Evolutionary conservation across 371 early-diverging fungal species (phyloP).

Genomic region (Apophysomyces variabilis): DNA sequence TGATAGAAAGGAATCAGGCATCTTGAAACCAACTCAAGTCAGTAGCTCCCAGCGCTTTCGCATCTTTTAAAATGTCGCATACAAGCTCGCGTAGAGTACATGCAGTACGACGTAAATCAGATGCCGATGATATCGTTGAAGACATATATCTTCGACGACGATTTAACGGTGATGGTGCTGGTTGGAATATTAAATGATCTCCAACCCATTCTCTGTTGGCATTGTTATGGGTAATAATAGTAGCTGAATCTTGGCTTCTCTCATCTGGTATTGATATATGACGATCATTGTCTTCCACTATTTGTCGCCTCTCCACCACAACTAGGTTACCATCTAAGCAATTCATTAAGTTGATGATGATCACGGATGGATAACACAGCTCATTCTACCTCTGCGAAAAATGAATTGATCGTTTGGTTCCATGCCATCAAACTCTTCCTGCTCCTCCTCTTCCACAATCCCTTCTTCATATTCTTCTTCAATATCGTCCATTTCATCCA

Average conservation of each 20-base stretch:
- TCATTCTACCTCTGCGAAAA: constrained; percentile 14
- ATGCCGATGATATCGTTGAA: neutral
- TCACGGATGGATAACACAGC: neutral
- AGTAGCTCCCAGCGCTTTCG: constrained; percentile 34
- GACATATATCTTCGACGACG: constrained; percentile 4
- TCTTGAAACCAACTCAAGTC: constrained; percentile 43
- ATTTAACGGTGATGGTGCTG: constrained; percentile 24
- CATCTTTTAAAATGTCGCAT: constrained; percentile 34
- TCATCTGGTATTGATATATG: constrained; percentile 14
- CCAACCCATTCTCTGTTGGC: neutral
- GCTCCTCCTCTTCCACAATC: neutral
- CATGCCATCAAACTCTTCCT: neutral
- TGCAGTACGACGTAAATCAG: neutral
- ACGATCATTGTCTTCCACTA: constrained; percentile 16
- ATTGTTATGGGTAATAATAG: neutral
- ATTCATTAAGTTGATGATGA: neutral
- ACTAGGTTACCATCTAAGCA: neutral
- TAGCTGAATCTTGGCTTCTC: neutral
- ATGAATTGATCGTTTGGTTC: constrained; percentile 15
- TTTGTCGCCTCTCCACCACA: neutral
- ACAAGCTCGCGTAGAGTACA: constrained; percentile 32
- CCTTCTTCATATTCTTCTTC: constrained; percentile 4
- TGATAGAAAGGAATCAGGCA: constrained; percentile 10
- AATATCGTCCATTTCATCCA: neutral
- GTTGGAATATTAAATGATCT: neutral